Base-by-base conservation (phyloP, 768 basidiomycete genomes). In the Panus rudis region DNA sequence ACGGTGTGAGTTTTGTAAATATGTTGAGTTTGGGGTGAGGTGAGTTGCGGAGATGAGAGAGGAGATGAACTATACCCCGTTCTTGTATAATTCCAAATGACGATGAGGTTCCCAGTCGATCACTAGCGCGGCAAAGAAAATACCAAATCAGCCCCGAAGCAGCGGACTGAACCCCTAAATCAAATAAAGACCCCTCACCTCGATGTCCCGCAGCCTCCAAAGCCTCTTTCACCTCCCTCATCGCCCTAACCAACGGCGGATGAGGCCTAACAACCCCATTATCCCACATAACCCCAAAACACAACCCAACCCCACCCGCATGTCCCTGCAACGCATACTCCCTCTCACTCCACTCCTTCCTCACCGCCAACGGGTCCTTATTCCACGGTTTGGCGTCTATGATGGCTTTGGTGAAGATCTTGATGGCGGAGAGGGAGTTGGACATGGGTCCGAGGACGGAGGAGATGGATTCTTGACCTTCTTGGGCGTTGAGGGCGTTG, bases 381-480 rank as follows among this genome's bases (percentile, higher is more conserved):
- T 60, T 57, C 80, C 81, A 84, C 1, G 80, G 78, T 50, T 72
- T 61, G 2, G 52, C 51, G 48, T 68, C 72, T 13, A 82, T 52
- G 19, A 92, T 72, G 1, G 76, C 71, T 56, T 81, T 70, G 59
- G 76, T 74, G 61, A 92, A 90, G 0, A 61, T 50, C 55, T 77
- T 81, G 43, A 92, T 59, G n/a, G 74, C 84, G 8, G 58, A 63
- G 37, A 89, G 49, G 25, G 75, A 75, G 32, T 63, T 67, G 2
- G 77, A 65, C 39, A 90, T 65, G 4, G 90, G 90, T 0, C 90
- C 90, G 10, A 90, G 67, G 22, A 89, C 83, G 3, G 85, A 85
- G 4, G 66, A 65, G 21, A 86, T 53, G 13, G 80, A 76, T 47
- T 89, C 85, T 56, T 83, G 78, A 17, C 89, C 89, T 57, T 81